A percentile compares a stretch with the other conserved stretches of the same genome.
phyloP scores from a whole-genome alignment of 2,329 filamentous ascomycete species.

The Stachybotrys elegans region DNA sequence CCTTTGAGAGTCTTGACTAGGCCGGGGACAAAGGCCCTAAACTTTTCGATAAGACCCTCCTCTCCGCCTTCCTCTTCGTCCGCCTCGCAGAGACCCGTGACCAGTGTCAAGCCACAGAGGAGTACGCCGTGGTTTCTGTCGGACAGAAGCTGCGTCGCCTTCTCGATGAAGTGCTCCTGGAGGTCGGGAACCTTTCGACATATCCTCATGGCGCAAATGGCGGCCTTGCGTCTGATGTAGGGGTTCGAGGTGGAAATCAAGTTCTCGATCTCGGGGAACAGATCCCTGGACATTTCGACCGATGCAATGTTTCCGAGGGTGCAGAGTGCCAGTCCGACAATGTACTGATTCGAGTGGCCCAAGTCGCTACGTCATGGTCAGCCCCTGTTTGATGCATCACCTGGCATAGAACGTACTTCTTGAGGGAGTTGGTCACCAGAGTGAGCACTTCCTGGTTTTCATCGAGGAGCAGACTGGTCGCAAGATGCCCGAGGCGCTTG shows the following conservation, averaged over 20 bases:
- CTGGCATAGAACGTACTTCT: slow-evolving; percentile 64
- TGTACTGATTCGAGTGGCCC: slow-evolving; percentile 96
- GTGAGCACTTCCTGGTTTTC: slow-evolving; percentile 99
- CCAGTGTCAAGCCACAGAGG: slow-evolving; percentile 84
- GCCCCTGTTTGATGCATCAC: slow-evolving; percentile 2
- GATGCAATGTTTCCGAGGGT: slow-evolving; percentile 97
- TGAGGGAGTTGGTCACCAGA: slow-evolving; percentile 92
- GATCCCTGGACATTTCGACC: slow-evolving; percentile 94
- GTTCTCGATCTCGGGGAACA: slow-evolving; percentile 93
- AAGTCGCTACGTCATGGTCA: slow-evolving; percentile 62
- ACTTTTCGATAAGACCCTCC: slow-evolving; percentile 84
- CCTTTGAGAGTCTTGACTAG: slow-evolving; percentile 89
- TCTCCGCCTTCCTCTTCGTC: slow-evolving; percentile 92
- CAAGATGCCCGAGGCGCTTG: slow-evolving; percentile 91
- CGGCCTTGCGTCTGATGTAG: slow-evolving; percentile 96
- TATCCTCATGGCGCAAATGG: slow-evolving; percentile 98
- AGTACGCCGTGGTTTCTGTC: slow-evolving; percentile 96
- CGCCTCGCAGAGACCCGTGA: slow-evolving; percentile 88
- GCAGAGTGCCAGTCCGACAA: slow-evolving; percentile 92
- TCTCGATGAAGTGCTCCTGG: slow-evolving; percentile 95
- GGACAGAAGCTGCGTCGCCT: slow-evolving; percentile 79
- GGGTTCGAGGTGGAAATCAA: slow-evolving; percentile 90
- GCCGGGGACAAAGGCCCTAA: slow-evolving; percentile 77
- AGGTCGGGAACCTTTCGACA: slow-evolving; percentile 96
- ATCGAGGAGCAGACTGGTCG: slow-evolving; percentile 91